A percentile compares a stretch with the other conserved stretches of the same genome.
These are phyloP conservation scores for Yamadazyma atlantica DNA, from an alignment of 1,139 yeast genomes.

Conservation along the genomic window DNA sequence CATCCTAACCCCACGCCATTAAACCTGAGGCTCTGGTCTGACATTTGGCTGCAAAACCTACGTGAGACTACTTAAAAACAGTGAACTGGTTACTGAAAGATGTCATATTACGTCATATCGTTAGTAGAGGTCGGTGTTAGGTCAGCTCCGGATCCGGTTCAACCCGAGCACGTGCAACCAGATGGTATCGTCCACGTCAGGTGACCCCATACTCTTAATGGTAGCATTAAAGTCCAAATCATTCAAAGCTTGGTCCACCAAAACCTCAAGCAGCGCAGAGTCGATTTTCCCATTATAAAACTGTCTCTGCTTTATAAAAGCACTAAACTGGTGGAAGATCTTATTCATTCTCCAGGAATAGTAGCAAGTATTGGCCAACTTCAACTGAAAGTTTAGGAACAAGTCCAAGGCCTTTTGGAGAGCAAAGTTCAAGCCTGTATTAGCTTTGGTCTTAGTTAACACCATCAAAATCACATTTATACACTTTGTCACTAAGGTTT, in stretches of 20 bases:
- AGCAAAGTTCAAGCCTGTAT: background rate
- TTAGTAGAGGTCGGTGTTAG: too few species aligned
- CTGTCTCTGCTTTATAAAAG: background rate
- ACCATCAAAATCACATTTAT: constrained; percentile 1
- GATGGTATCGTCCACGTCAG: constrained; percentile 3
- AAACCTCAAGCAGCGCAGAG: background rate
- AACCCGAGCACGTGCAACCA: constrained; percentile 6
- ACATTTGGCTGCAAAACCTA: too few species aligned
- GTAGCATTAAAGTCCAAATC: constrained; percentile 4
- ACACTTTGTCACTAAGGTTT: constrained; percentile 3
- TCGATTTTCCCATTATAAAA: background rate
- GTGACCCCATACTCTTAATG: constrained; percentile 2
- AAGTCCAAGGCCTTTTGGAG: background rate
- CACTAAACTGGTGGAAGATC: constrained; percentile 2
- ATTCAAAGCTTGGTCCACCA: background rate
- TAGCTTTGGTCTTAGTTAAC: constrained; percentile 2
- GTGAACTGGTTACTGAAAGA: too few species aligned
- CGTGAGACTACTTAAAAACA: too few species aligned
- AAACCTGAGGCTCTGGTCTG: too few species aligned
- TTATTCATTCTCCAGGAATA: constrained; percentile 9
- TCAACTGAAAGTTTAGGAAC: constrained; percentile 3
- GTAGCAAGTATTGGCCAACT: constrained; percentile 3
- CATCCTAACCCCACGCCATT: too few species aligned
- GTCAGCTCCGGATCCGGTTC: background rate
- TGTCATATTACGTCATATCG: too few species aligned